A percentile compares a stretch with the other conserved stretches of the same genome.
phyloP scores from a whole-genome alignment of 2,329 filamentous ascomycete genomes.

The Alternaria gaisen region DNA sequence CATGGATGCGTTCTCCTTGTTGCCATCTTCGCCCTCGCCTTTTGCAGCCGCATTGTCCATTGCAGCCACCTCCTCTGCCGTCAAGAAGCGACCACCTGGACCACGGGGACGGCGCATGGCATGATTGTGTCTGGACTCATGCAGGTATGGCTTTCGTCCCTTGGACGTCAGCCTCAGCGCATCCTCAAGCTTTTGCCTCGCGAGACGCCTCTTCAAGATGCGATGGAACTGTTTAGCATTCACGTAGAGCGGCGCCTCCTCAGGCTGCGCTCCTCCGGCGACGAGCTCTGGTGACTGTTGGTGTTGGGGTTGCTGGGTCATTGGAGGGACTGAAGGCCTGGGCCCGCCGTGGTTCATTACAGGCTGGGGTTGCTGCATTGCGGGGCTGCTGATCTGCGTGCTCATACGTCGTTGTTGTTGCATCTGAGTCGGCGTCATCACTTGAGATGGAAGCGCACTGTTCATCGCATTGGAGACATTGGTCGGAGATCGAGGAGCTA shows the following conservation, averaged over 20 bases:
- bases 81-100: conserved; percentile 93
- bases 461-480: conserved; percentile 71
- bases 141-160: conserved; percentile 93
- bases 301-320: conserved; percentile 70
- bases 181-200: conserved; percentile 92
- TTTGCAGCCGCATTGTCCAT: conserved; percentile 67
- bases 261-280: conserved; percentile 68
- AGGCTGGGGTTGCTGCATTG: conserved; percentile 74
- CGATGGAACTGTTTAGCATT: conserved; percentile 99
- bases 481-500: conserved; percentile 78
- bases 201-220: conserved; percentile 92
- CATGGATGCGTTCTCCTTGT: conserved; percentile 52
- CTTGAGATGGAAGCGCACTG: conserved; percentile 48
- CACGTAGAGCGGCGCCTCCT: conserved; percentile 95
- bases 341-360: conserved; percentile 75
- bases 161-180: conserved; percentile 91
- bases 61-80: conserved; percentile 91
- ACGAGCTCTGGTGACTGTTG: conserved; percentile 83
- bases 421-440: conserved; percentile 50
- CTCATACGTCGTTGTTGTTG: conserved; percentile 54
- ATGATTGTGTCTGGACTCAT: conserved; percentile 97
- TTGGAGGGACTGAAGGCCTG: conserved; percentile 61
- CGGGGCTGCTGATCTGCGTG: conserved; percentile 53
- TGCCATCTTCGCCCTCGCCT: conserved; percentile 42
- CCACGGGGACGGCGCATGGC: conserved; percentile 95